Percentiles rank a stretch among this genome's conserved stretches.
These are phyloP conservation scores for Lagenaria siceraria DNA, from an alignment of 306 rosid genomes.

Conservation along the genomic window DNA sequence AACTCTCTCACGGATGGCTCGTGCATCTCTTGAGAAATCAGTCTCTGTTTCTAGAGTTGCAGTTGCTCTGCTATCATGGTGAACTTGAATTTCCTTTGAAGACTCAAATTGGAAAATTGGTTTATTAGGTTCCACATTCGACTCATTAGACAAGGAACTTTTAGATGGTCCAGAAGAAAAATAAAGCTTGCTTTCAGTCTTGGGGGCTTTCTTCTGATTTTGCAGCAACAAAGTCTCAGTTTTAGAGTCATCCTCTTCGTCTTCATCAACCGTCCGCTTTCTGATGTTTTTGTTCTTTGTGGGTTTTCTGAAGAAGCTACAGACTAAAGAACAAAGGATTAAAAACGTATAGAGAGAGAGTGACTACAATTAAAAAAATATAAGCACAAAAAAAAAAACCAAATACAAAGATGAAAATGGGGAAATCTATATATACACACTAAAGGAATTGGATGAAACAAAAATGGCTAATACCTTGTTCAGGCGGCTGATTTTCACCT, in stretches of 20 bases:
- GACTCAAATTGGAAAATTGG: slow-evolving; percentile 37
- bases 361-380: neutral
- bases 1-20: slow-evolving; percentile 67
- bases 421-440: neutral
- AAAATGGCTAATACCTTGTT: slow-evolving; percentile 17
- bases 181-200: slow-evolving; percentile 23
- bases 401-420: neutral
- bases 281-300: slow-evolving; percentile 27
- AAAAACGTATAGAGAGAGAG: neutral
- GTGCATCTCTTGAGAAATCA: slow-evolving; percentile 58
- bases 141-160: slow-evolving; percentile 8
- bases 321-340: slow-evolving; percentile 16
- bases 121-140: slow-evolving; percentile 11
- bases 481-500: slow-evolving; percentile 18
- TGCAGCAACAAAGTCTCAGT: slow-evolving; percentile 8
- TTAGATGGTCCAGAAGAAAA: slow-evolving; percentile 23
- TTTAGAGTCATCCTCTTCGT: slow-evolving; percentile 23
- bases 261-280: slow-evolving; percentile 21
- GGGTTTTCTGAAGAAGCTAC: slow-evolving; percentile 39
- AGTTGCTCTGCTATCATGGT: slow-evolving; percentile 69
- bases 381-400: no score
- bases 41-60: slow-evolving; percentile 81
- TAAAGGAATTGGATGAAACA: neutral
- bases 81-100: slow-evolving; percentile 69
- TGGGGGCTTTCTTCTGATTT: slow-evolving; percentile 21